Evolutionary conservation across 371 early-diverging fungal genomes (phyloP), one percentile per base, ranked within the genome.

Genomic region (Parasitella parasitica): DNA sequence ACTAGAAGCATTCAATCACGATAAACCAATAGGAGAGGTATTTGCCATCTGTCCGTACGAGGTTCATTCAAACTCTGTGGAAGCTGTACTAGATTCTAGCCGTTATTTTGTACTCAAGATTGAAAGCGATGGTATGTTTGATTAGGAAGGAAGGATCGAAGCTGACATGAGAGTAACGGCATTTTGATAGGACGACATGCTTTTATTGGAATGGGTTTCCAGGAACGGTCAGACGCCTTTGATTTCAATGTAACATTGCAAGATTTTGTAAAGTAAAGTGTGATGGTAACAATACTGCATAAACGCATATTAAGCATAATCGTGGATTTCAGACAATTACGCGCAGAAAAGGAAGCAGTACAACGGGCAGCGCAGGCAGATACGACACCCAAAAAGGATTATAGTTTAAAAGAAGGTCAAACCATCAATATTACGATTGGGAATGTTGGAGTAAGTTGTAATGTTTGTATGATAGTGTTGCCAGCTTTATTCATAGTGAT

Each of bases 211-310:
- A 75, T 96, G 64, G 97, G 97, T 4, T 94, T 96, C 67, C 80
- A 85, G 49, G 97, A 96, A 66, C 86, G 95, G 6, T 82, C 86
- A 30, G 88, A 88, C 69, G 91, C 97, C 2, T 96, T 96, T 80
- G 95, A 96, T 70, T 95, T 94, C 59, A 95, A 96, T 64, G 97
- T 95, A 6, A 89, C 94, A 1, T 71, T 96, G 8, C 95, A 95
- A 74, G 95, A 94, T 72, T 90, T 85, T 67, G 67, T 72, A 62
- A 88, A 86, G 90, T 89, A 73, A 63, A 73, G 43, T 13, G 15
- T 20, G 2, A 46, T 46, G 24, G n/a, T n/a, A n/a, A n/a, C n/a
- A n/a, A n/a, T n/a, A 22, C 46, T 4, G 24, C 20, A 22, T 24
- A 22, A 12, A 24, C 13, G 32, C 11, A 32, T 32, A 32, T 32